phyloP scores from a whole-genome alignment of 108 stramenopile genomes.

The Seminavis robusta region DNA sequence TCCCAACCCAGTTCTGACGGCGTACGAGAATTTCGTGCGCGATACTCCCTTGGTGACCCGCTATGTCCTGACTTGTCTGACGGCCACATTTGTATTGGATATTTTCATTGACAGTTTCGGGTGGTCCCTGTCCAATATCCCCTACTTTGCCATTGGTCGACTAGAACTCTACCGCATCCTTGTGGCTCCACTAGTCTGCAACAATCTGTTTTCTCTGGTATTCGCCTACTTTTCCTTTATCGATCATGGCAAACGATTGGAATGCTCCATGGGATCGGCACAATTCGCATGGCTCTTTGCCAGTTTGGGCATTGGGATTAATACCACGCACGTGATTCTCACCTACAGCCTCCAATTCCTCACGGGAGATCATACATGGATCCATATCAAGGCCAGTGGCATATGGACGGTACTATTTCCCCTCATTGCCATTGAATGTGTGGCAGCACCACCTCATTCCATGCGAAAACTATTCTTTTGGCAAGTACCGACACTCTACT shows the following conservation, averaged over 20 bases:
- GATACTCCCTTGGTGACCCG: conserved; percentile 76
- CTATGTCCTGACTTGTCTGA: conserved; percentile 49
- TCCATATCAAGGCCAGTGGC: conserved; percentile 40
- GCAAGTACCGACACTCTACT: conserved; percentile 60
- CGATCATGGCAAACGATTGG: conserved; percentile 63
- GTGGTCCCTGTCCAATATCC: conserved; percentile 64
- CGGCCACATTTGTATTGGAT: conserved; percentile 47
- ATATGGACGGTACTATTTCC: conserved; percentile 75
- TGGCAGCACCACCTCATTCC: conserved; percentile 53
- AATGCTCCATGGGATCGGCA: conserved; percentile 66
- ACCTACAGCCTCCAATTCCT: conserved; percentile 40
- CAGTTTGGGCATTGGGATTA: conserved; percentile 46
- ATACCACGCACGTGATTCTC: conserved; percentile 41
- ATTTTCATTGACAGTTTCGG: conserved; percentile 50
- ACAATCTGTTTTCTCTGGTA: conserved; percentile 48
- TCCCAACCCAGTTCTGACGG: conserved; percentile 53
- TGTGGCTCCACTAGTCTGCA: conserved; percentile 64
- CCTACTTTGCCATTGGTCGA: conserved; percentile 59
- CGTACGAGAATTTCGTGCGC: conserved; percentile 54
- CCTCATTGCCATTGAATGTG: conserved; percentile 71
- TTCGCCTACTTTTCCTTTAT: conserved; percentile 70
- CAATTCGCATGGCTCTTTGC: conserved; percentile 64
- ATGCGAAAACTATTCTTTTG: conserved; percentile 63
- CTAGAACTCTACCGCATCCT: conserved; percentile 79
- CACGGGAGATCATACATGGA: conserved; percentile 25